Conservation (phyloP, 164 flowering plant genomes). For the Vitis rotundifolia region DNA sequence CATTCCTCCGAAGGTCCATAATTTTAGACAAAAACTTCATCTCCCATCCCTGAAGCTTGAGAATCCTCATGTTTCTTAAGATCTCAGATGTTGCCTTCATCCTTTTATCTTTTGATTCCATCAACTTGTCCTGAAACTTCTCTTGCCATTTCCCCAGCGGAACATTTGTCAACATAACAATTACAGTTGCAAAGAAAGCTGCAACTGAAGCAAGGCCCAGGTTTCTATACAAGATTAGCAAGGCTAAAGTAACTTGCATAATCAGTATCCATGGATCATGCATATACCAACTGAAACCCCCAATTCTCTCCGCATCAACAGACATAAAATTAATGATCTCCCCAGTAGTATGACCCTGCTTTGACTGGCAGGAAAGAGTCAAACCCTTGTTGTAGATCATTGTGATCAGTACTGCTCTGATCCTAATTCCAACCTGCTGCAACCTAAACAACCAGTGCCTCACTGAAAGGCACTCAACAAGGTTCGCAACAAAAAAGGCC, state of each 20-base stretch:
- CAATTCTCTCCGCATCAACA: conserved; percentile 73
- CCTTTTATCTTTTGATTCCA: conserved; percentile 71
- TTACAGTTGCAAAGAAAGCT: conserved; percentile 46
- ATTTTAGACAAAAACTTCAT: conserved; percentile 66
- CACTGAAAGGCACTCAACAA: conserved; percentile 59
- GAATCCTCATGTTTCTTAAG: conserved; percentile 76
- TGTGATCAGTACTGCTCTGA: conserved; percentile 44
- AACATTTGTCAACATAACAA: conserved; percentile 56
- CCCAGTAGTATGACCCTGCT: conserved; percentile 61
- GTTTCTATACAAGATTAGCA: conserved; percentile 58
- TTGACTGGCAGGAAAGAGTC: conserved; percentile 62
- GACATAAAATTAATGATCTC: conserved; percentile 77
- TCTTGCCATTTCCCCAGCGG: conserved; percentile 57
- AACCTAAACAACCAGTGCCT: conserved; percentile 63
- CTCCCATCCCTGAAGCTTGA: conserved; percentile 86
- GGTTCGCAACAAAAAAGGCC: conserved; percentile 54
- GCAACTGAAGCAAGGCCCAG: conserved; percentile 68
- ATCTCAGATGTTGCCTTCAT: conserved; percentile 75
- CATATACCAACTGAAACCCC: conserved; percentile 57
- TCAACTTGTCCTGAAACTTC: conserved; percentile 52
- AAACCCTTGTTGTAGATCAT: conserved; percentile 60
- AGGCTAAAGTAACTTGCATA: conserved; percentile 56
- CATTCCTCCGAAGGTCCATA: conserved; percentile 45
- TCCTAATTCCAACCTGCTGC: conserved; percentile 49
- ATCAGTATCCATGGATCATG: conserved; percentile 72